A percentile compares a stretch with the other conserved stretches of the same genome.
These are phyloP conservation scores for Fusarium begoniae DNA, from an alignment of 2,329 filamentous ascomycete genomes.

Conservation along the genomic window DNA sequence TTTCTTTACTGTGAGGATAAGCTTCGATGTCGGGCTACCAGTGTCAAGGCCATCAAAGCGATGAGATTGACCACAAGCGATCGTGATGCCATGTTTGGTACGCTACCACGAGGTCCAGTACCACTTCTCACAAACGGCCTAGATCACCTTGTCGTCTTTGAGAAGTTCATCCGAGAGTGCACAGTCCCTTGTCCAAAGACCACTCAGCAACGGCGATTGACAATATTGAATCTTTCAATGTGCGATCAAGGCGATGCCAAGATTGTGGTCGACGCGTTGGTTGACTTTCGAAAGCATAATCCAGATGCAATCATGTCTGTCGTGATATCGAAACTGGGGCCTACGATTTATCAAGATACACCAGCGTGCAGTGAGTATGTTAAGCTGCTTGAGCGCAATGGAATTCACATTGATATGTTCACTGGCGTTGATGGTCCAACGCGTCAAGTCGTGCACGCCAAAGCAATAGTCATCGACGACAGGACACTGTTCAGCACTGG, in stretches of 20 bases:
- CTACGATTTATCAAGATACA: background rate
- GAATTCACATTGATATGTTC: background rate
- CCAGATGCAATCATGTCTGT: background rate
- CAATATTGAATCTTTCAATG: background rate
- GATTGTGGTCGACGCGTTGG: background rate
- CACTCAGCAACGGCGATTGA: background rate
- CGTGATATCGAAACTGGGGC: background rate
- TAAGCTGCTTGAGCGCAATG: background rate
- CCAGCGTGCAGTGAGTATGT: background rate
- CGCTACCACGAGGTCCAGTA: background rate
- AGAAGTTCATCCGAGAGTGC: background rate
- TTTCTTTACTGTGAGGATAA: conserved; percentile 5
- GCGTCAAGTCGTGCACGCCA: background rate
- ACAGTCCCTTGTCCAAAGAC: background rate
- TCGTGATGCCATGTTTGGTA: background rate
- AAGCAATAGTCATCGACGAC: background rate
- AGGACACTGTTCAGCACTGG: background rate
- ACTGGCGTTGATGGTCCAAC: background rate
- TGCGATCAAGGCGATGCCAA: conserved; percentile 8
- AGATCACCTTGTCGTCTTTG: background rate
- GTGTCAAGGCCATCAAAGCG: background rate
- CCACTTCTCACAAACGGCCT: background rate
- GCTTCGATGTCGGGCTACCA: conserved; percentile 1
- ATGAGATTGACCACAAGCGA: background rate
- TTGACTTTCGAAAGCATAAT: background rate